Evolutionary conservation across 371 early-diverging fungal genomes (phyloP).

Genomic region (Apophysomyces ossiformis): DNA sequence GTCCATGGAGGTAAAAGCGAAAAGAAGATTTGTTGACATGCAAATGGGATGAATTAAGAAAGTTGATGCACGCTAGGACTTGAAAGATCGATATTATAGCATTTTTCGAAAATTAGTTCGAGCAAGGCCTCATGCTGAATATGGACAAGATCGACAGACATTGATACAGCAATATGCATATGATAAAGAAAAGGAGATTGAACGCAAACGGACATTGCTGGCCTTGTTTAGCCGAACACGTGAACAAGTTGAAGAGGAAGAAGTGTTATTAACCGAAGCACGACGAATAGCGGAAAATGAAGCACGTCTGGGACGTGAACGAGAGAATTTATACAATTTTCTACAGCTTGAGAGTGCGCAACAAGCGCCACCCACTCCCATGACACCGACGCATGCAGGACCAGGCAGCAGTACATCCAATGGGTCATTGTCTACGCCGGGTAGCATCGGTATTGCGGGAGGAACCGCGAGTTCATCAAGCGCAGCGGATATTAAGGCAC

Average conservation of each 20-base stretch:
- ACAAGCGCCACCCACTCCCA: slow-evolving; percentile 42
- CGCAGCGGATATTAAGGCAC: slow-evolving; percentile 31
- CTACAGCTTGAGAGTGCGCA: slow-evolving; percentile 58
- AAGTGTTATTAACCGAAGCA: slow-evolving; percentile 74
- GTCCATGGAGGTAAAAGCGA: slow-evolving; percentile 36
- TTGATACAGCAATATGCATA: slow-evolving; percentile 49
- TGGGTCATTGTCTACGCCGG: slow-evolving; percentile 30
- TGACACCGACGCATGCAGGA: slow-evolving; percentile 41
- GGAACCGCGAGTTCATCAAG: slow-evolving; percentile 31
- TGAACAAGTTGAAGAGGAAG: slow-evolving; percentile 89
- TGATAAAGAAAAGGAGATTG: slow-evolving; percentile 71
- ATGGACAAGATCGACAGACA: slow-evolving; percentile 32
- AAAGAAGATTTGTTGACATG: background rate
- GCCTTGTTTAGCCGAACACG: slow-evolving; percentile 70
- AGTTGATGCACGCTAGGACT: slow-evolving; percentile 55
- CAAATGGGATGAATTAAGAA: background rate
- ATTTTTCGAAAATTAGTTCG: slow-evolving; percentile 61
- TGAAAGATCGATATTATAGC: slow-evolving; percentile 82
- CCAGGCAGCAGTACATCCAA: slow-evolving; percentile 23
- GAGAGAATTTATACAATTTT: slow-evolving; percentile 71
- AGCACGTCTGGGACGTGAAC: slow-evolving; percentile 68
- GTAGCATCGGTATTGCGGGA: slow-evolving; percentile 43
- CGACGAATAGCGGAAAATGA: slow-evolving; percentile 81
- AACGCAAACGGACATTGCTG: slow-evolving; percentile 80
- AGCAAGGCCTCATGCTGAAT: slow-evolving; percentile 36